Evolutionary conservation across 805 yeast genomes (phyloP), one percentile per base, ranked within the genome.

Genomic region (Saturnispora mendoncae): DNA sequence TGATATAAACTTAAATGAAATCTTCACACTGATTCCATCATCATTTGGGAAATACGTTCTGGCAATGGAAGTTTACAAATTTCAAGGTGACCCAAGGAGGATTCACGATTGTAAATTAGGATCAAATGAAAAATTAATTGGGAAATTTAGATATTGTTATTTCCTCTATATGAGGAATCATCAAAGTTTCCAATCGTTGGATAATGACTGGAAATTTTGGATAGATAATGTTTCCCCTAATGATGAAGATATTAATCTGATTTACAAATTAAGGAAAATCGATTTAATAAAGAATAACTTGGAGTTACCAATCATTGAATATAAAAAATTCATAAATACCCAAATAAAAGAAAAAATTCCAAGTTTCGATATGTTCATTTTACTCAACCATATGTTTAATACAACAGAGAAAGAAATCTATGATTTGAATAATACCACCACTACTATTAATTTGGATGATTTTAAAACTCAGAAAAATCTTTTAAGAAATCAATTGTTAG

Each of bases 61-160:
- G 15, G 18, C 23, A 13, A 28, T 37, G 28, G 26, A 29, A 15
- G 26, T 30, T 15, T 37, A 37, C 28, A 30, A 18, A 17, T 10
- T 28, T n/a, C 27, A 37, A 17, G n/a, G 30, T 8, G 33, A 14
- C 19, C 14, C 23, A 17, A 14, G 26, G 39, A 28, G 26, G 26
- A 23, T 23, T 23, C 10, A 23, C 10, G 26, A 37, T 37, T n/a
- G 18, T 36, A 25, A 14, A 36, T 13, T 36, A 25, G 13, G 29
- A 29, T 29, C 5, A 28, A 21, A 19, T 2, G 40, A 32, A 5
- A 10, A 9, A 15, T 9, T 13, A 2, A 13, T 33, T 13, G 33
- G 15, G 4, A 39, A 39, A 20, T 34, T 39, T 18, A 39, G 27
- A 25, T 39, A 33, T n/a, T 10, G 17, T 7, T 39, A 39, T 26